A percentile compares a stretch with the other conserved stretches of the same genome.
Conservation (phyloP, 768 basidiomycete species). For the Austroboletus festivus region DNA sequence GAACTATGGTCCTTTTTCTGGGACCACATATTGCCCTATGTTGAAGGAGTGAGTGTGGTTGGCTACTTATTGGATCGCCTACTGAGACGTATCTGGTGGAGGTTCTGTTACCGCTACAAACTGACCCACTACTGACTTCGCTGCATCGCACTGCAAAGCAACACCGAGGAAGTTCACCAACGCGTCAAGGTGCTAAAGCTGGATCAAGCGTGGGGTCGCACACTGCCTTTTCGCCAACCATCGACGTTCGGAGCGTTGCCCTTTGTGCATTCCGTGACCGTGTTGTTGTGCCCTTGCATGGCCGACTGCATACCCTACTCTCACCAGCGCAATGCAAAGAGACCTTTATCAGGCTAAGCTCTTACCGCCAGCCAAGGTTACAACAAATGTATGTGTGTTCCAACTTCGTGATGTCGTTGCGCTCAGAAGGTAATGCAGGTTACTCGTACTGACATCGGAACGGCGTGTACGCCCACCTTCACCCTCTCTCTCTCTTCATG, state of each 20-base stretch:
- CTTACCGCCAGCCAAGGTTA: constrained; percentile 63
- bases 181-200: constrained; percentile 48
- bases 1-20: constrained; percentile 95
- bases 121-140: constrained; percentile 60
- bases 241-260: constrained; percentile 81
- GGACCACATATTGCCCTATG: constrained; percentile 82
- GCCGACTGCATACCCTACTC: constrained; percentile 55
- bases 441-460: constrained; percentile 73
- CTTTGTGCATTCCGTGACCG: constrained; percentile 77
- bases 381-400: constrained; percentile 72
- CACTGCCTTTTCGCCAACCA: constrained; percentile 44
- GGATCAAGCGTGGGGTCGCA: constrained; percentile 24
- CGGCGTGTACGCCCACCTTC: constrained; percentile 53
- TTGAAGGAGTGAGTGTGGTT: constrained; percentile 68
- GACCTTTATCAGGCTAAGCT: constrained; percentile 48
- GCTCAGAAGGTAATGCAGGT: constrained; percentile 38
- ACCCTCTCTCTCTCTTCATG: constrained; percentile 56
- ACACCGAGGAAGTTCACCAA: constrained; percentile 51
- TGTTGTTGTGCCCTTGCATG: constrained; percentile 64
- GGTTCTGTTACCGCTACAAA: constrained; percentile 61
- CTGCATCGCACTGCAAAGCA: constrained; percentile 61
- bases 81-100: constrained; percentile 31
- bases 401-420: background rate
- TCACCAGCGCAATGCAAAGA: constrained; percentile 55
- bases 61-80: background rate